phyloP scores from a whole-genome alignment of 805 yeast species.

The Metschnikowia hibisci region DNA sequence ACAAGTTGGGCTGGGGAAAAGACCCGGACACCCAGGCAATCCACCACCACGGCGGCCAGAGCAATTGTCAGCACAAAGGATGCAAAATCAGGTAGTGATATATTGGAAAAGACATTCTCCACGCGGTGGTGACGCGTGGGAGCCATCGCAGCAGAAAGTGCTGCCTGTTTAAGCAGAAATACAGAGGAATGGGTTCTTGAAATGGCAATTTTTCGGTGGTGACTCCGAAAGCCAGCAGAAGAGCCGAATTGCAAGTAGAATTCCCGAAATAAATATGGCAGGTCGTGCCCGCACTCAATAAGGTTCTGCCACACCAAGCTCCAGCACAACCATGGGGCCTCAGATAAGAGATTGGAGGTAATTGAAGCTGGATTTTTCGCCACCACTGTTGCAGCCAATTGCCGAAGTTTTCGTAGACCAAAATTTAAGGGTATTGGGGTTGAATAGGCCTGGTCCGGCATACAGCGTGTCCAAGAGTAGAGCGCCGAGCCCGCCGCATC shows the following conservation, averaged over 20 bases:
- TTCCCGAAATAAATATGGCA: conserved; percentile 24
- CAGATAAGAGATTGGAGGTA: conserved; percentile 14
- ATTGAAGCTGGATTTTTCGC: neutral
- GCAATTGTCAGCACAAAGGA: conserved; percentile 17
- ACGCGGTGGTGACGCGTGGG: conserved; percentile 27
- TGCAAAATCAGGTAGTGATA: conserved; percentile 22
- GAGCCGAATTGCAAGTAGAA: conserved; percentile 24
- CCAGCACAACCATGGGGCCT: conserved; percentile 30
- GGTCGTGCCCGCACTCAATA: conserved; percentile 25
- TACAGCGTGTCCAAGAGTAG: conserved; percentile 17
- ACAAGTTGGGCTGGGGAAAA: conserved; percentile 22
- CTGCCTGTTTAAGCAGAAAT: conserved; percentile 6
- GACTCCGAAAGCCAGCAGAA: conserved; percentile 24
- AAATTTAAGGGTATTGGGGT: too few species aligned
- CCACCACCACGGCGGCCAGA: conserved; percentile 22
- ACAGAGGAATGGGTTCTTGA: conserved; percentile 1
- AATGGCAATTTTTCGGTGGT: conserved; percentile 6
- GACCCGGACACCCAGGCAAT: conserved; percentile 20
- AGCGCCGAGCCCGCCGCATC: conserved; percentile 16
- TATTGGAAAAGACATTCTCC: conserved; percentile 34
- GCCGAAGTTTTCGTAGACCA: too few species aligned
- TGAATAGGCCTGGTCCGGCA: neutral
- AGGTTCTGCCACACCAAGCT: conserved; percentile 31
- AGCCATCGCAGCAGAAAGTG: conserved; percentile 14
- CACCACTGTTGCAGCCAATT: conserved; percentile 5